Evolutionary conservation across 1,284 basidiomycete species (phyloP).

Genomic region (Ceratobasidium sp.): DNA sequence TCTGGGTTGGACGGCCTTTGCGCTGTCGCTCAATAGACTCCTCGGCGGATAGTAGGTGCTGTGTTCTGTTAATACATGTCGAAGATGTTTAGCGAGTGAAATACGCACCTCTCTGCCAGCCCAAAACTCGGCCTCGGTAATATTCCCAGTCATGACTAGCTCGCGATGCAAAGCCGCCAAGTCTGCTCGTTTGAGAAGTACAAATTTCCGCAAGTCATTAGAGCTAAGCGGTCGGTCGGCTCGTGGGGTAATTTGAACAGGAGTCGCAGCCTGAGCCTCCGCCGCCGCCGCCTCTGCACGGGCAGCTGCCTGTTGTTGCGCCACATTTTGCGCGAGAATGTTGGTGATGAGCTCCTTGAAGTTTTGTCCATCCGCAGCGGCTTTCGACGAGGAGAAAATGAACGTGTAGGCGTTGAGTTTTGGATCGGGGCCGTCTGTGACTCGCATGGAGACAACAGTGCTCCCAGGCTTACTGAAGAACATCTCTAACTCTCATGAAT

Average conservation of each 20-base stretch:
- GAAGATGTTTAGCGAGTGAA: conserved; percentile 9
- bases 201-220: conserved; percentile 72
- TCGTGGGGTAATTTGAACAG: conserved; percentile 60
- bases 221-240: conserved; percentile 55
- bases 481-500: conserved; percentile 34
- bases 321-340: conserved; percentile 74
- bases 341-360: conserved; percentile 82
- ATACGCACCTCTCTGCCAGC: conserved; percentile 84
- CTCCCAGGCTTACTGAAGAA: conserved; percentile 43
- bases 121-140: conserved; percentile 95
- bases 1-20: conserved; percentile 81
- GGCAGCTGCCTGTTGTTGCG: conserved; percentile 30
- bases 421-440: conserved; percentile 38
- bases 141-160: conserved; percentile 85
- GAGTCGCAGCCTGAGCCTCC: conserved; percentile 44
- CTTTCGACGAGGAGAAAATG: conserved; percentile 76
- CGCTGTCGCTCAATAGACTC: conserved; percentile 78
- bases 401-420: conserved; percentile 72
- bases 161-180: conserved; percentile 84
- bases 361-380: conserved; percentile 77
- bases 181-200: conserved; percentile 80
- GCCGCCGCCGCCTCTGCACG: conserved; percentile 49
- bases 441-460: conserved; percentile 27
- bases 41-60: conserved; percentile 80
- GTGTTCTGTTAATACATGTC: conserved; percentile 46